phyloP scores from a whole-genome alignment of 2,329 filamentous ascomycete genomes.

The Colletotrichum sp. region DNA sequence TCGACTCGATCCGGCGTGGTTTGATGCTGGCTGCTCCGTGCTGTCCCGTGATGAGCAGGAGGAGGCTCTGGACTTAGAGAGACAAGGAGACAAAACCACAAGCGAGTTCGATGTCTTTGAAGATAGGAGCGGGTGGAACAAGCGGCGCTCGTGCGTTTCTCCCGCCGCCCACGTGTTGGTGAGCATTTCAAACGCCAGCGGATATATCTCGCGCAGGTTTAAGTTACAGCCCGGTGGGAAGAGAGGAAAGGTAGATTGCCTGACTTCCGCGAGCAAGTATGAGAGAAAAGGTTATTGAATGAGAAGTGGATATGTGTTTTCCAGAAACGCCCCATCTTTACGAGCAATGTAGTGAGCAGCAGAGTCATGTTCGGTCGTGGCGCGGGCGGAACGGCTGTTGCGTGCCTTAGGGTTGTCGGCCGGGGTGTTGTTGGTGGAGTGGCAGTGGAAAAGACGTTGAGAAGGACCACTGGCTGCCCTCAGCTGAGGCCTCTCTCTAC shows the following conservation, averaged over 20 bases:
- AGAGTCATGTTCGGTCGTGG: conserved; percentile 11
- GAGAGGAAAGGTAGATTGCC: neutral
- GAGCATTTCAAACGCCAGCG: neutral
- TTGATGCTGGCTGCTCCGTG: neutral
- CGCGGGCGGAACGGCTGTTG: conserved; percentile 4
- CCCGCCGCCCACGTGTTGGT: neutral
- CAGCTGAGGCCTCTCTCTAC: neutral
- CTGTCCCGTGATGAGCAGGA: neutral
- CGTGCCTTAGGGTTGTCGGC: neutral
- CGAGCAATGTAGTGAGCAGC: neutral
- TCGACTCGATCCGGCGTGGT: neutral
- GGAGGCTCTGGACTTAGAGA: neutral
- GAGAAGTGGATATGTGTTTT: conserved; percentile 8
- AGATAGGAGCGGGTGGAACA: neutral
- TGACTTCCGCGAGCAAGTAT: neutral
- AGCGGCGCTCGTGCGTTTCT: neutral
- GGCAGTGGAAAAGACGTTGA: neutral
- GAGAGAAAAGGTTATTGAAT: conserved; percentile 4
- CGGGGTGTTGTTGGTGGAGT: neutral
- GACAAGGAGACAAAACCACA: neutral
- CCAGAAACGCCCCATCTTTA: conserved; percentile 11
- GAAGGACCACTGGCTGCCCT: neutral
- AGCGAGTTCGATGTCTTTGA: neutral
- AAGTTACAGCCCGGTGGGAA: neutral
- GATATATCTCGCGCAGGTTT: neutral